Percentiles rank a stretch among this genome's conserved stretches.
Conservation (phyloP, 805 yeast genomes). For the Monosporozyma siamensis region DNA sequence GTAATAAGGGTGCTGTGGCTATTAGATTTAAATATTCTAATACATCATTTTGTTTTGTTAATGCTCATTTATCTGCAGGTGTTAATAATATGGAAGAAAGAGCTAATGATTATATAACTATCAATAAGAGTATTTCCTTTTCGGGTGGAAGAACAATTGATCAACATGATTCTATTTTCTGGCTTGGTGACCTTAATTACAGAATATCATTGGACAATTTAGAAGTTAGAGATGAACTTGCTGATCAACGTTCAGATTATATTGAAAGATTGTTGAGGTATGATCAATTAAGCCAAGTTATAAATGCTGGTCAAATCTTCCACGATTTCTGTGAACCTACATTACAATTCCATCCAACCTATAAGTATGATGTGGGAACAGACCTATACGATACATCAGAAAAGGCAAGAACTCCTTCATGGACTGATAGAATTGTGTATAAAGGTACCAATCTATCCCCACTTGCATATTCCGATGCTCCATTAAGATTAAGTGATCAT, state of each 20-base stretch:
- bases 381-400: conserved; percentile 78
- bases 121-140: conserved; percentile 67
- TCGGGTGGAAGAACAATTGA: conserved; percentile 64
- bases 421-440: conserved; percentile 86
- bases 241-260: conserved; percentile 32
- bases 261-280: conserved; percentile 42
- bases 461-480: conserved; percentile 56
- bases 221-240: conserved; percentile 51
- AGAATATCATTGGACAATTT: conserved; percentile 66
- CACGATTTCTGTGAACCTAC: conserved; percentile 67
- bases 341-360: conserved; percentile 77
- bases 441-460: conserved; percentile 51
- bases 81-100: conserved; percentile 71
- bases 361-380: conserved; percentile 84
- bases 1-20: conserved; percentile 94
- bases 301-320: conserved; percentile 62
- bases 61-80: conserved; percentile 94
- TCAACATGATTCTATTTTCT: conserved; percentile 78
- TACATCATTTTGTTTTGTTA: conserved; percentile 73
- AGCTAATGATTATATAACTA: conserved; percentile 69
- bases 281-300: conserved; percentile 76
- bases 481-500: conserved; percentile 72
- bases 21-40: conserved; percentile 76
- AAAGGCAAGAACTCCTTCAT: conserved; percentile 86
- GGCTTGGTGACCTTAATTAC: conserved; percentile 95